Evolutionary conservation across 768 basidiomycete species (phyloP).

Genomic region (Pisolithus microcarpus): DNA sequence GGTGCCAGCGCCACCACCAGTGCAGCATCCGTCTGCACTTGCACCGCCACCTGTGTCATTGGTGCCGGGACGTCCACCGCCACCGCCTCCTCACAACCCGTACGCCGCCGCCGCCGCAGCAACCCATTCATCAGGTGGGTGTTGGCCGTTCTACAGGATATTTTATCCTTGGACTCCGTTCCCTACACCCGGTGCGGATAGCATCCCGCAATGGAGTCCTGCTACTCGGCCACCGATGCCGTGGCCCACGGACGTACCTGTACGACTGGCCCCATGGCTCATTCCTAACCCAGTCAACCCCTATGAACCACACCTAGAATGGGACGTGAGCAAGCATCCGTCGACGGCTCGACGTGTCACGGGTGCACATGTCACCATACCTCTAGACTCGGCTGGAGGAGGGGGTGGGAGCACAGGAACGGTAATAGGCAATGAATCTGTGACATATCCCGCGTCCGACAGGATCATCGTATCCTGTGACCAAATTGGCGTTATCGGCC

Average conservation of each 20-base stretch:
- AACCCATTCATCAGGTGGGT: too few relatives aligned
- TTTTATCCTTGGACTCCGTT: too few relatives aligned
- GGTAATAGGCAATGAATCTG: slow-evolving; percentile 6
- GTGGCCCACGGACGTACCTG: slow-evolving; percentile 14
- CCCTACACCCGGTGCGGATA: too few relatives aligned
- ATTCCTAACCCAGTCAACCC: slow-evolving; percentile 27
- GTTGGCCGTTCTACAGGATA: too few relatives aligned
- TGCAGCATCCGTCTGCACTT: too few relatives aligned
- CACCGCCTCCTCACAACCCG: too few relatives aligned
- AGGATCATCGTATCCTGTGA: slow-evolving; percentile 21
- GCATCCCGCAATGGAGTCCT: slow-evolving; percentile 13
- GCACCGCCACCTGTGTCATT: too few relatives aligned
- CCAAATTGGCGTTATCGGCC: slow-evolving; percentile 2
- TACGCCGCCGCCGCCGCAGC: too few relatives aligned
- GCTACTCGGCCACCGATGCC: slow-evolving; percentile 23
- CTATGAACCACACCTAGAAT: slow-evolving; percentile 24
- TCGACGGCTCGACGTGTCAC: slow-evolving; percentile 26
- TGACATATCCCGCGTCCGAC: slow-evolving; percentile 16
- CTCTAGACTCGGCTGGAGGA: slow-evolving; percentile 2
- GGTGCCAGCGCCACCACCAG: too few relatives aligned
- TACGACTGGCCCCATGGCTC: slow-evolving; percentile 21
- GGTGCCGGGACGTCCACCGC: too few relatives aligned
- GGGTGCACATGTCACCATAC: slow-evolving; percentile 17
- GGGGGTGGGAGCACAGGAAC: background rate
- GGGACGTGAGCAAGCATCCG: slow-evolving; percentile 32